A percentile compares a stretch with the other conserved stretches of the same genome.
Conservation (phyloP, 1,284 basidiomycete species). For the Melampsora americana region DNA sequence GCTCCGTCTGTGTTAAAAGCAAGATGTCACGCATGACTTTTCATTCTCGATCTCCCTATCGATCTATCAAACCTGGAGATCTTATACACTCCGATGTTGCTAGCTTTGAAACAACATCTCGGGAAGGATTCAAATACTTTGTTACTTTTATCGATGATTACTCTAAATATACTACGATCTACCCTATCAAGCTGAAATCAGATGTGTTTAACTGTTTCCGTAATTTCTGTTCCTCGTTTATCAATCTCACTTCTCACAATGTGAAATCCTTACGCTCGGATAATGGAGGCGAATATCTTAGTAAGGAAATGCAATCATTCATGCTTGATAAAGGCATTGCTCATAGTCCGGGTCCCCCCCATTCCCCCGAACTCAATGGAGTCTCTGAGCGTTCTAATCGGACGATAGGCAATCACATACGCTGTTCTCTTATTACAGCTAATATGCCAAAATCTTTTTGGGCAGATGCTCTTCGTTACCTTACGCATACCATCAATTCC, state of each 20-base stretch:
- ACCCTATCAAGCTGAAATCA: conserved; percentile 17
- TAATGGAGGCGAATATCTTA: conserved; percentile 52
- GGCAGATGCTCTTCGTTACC: conserved; percentile 8
- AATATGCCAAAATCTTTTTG: conserved; percentile 8
- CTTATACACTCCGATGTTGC: too few species aligned
- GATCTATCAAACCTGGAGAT: neutral
- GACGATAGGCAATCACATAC: conserved; percentile 44
- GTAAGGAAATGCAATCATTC: conserved; percentile 49
- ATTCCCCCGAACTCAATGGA: conserved; percentile 55
- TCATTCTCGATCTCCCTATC: neutral
- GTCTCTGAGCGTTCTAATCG: conserved; percentile 52
- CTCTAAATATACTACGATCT: conserved; percentile 11
- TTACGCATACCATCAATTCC: neutral
- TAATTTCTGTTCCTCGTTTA: conserved; percentile 51
- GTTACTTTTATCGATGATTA: conserved; percentile 4
- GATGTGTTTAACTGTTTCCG: conserved; percentile 48
- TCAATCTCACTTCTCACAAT: conserved; percentile 48
- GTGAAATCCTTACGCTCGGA: conserved; percentile 54
- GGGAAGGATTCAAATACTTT: too few species aligned
- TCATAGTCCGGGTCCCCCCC: conserved; percentile 53
- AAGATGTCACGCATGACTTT: conserved; percentile 7
- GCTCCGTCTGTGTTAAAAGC: neutral
- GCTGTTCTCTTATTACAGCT: neutral
- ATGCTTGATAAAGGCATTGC: conserved; percentile 52
- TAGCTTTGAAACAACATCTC: neutral